Evolutionary conservation across 2,329 filamentous ascomycete genomes (phyloP).

Genomic region (Camillea tinctor): DNA sequence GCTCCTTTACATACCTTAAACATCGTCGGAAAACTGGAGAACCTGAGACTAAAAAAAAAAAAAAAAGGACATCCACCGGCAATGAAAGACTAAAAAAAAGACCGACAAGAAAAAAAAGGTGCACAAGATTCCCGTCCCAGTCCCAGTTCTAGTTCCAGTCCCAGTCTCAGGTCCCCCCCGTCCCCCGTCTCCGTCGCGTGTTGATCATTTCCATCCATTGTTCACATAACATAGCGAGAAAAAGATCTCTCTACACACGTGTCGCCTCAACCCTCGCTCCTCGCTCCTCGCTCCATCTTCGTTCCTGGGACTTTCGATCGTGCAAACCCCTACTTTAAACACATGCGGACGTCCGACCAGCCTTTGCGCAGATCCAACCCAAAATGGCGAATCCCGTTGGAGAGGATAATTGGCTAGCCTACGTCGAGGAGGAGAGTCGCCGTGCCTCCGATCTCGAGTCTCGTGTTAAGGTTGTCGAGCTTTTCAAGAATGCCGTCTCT

Average conservation of each 20-base stretch:
- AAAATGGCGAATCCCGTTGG: slow-evolving; percentile 61
- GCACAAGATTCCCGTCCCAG: not conserved
- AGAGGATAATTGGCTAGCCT: slow-evolving; percentile 75
- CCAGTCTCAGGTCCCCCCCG: no score
- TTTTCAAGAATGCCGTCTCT: slow-evolving; percentile 66
- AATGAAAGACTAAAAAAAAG: not conserved
- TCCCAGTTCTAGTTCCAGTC: no score
- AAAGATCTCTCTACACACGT: not conserved
- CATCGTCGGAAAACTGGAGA: not conserved
- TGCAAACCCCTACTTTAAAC: slow-evolving; percentile 14
- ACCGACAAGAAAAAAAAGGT: not conserved
- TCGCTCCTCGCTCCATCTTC: slow-evolving; percentile 2
- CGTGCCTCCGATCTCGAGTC: slow-evolving; percentile 62
- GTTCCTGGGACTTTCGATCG: not conserved
- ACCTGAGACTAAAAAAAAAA: not conserved
- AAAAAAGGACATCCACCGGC: not conserved
- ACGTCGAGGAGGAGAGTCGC: slow-evolving; percentile 69
- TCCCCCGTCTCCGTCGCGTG: slow-evolving; percentile 23
- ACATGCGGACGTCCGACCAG: slow-evolving; percentile 21
- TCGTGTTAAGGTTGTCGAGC: slow-evolving; percentile 67
- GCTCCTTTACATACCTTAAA: not conserved
- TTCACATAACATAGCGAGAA: not conserved
- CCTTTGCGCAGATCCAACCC: slow-evolving; percentile 20
- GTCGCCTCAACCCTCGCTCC: slow-evolving; percentile 1
- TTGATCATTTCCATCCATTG: slow-evolving; percentile 15